Evolutionary conservation across 352 stramenopile species (phyloP), one percentile per base, ranked within the genome.

Genomic region (Globisporangium solare): DNA sequence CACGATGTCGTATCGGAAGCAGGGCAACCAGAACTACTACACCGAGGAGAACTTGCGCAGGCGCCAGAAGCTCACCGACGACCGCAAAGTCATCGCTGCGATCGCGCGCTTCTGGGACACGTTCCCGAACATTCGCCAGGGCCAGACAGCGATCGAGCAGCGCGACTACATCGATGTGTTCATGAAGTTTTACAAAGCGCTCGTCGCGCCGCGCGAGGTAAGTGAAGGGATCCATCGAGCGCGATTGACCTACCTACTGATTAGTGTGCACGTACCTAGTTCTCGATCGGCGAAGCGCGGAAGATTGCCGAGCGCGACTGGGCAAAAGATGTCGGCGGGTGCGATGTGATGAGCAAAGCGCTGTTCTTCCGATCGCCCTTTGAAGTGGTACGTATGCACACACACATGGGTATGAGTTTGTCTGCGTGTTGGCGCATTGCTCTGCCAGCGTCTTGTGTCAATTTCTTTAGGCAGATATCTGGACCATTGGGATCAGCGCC

Each of bases 241-340:
- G 10, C 27, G 18, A 21, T 4, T n/a, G 39, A n/a, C 10, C 17
- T n/a, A 13, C 37, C 39, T 43, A 13, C 39, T 43, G 39, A 43
- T n/a, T n/a, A 6, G 5, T 35, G 10, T 35, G 27, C 27, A 35
- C 10, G 12, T 10, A 43, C 39, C 13, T 43, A 78, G 65, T 90
- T 92, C 52, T 86, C 82, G 1, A 76, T 92, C 45, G 72, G 63
- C 0, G 82, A 92, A 60, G 82, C 82, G 2, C 58, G 71, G 21
- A 68, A 65, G n/a, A 89, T 92, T 48, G 82, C 90, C 31, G 82
- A 88, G 58, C 84, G 84, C 39, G 82, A 92, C 64, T 92, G 82
- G 82, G 64, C 71, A 10, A 67, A 71, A 0, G 79, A 92, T 53
- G 68, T 78, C 1, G 76, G 78, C 7, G 64, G 63, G 20, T 58